Evolutionary conservation across 1,139 yeast genomes (phyloP), one percentile per base, ranked within the genome.

Genomic region (Suhomyces terraborum): DNA sequence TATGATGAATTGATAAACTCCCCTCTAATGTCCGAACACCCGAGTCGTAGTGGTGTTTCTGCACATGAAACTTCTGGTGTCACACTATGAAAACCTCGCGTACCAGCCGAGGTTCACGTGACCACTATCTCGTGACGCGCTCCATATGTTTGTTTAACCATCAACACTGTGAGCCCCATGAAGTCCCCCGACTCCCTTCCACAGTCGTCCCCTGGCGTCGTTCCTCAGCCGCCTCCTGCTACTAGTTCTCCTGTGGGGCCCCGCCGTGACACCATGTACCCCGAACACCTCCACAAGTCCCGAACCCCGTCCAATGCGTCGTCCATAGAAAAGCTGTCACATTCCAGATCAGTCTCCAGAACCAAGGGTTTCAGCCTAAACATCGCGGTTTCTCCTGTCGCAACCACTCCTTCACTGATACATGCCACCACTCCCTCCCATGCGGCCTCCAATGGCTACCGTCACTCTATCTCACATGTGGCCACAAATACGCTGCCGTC

Each of bases 361-460:
- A 45, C 59, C 10, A 61, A 61, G 34, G 70, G 70, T 0, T 61
- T 66, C 21, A 60, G 60, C 25, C 46, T 66, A 21, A 66, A 66
- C 41, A 42, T 64, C 19, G 70, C 70, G 3, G 64, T 65, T 9
- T 60, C 67, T 1, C 70, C 70, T 0, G 42, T 48, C 6, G 25
- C 47, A 30, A 24, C 35, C 24, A 28, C 20, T 7, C 24, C 33
- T 8, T 27, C 37, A 4, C 40, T 31, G 32, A 20, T 32, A 7
- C 21, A 23, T 14, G 23, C 12, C 19, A 8, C 36, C 21, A 36
- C 35, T 3, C 27, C 27, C 2, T 13, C 17, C 24, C 20, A 12
- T 8, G 6, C 22, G 17, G 23, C 12, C 4, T 4, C 32, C 16
- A 24, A 19, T 2, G 28, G 23, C 22, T 26, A 32, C 22, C 22